Conservation (phyloP, 768 basidiomycete genomes). For the Rhodotorula toruloides region DNA sequence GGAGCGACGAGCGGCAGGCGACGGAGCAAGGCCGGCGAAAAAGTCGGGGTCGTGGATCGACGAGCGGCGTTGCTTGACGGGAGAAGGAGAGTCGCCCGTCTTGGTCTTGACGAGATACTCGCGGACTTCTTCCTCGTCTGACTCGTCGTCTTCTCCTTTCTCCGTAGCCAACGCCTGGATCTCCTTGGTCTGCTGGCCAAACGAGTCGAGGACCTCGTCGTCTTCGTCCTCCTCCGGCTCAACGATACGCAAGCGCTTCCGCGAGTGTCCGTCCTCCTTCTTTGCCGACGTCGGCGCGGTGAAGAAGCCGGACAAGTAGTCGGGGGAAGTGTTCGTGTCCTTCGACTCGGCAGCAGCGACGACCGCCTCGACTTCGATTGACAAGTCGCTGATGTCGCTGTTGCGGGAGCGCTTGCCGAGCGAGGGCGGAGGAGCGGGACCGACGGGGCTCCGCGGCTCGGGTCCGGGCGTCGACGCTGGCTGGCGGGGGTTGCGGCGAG, state of each 20-base stretch:
- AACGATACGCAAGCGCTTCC: slow-evolving; percentile 12
- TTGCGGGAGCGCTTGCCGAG: slow-evolving; percentile 24
- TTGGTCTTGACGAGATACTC: slow-evolving; percentile 28
- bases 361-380: slow-evolving; percentile 8
- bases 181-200: too few relatives aligned
- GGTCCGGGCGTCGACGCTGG: background rate
- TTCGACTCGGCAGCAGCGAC: background rate
- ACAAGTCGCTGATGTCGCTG: slow-evolving; percentile 14
- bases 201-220: slow-evolving; percentile 5
- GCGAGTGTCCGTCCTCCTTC: slow-evolving; percentile 13
- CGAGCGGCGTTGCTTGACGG: background rate
- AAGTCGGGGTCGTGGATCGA: slow-evolving; percentile 22
- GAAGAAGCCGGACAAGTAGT: background rate
- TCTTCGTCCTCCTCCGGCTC: slow-evolving; percentile 7
- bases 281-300: background rate
- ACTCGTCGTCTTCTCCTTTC: background rate
- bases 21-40: slow-evolving; percentile 13
- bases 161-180: too few relatives aligned
- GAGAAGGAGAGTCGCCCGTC: slow-evolving; percentile 21
- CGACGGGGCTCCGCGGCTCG: background rate
- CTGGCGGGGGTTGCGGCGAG: background rate
- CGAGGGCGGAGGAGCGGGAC: background rate
- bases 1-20: background rate
- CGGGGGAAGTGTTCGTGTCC: background rate
- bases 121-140: slow-evolving; percentile 5